Base-by-base conservation (phyloP, 1,284 basidiomycete genomes). In the Vanrija pseudolonga region DNA sequence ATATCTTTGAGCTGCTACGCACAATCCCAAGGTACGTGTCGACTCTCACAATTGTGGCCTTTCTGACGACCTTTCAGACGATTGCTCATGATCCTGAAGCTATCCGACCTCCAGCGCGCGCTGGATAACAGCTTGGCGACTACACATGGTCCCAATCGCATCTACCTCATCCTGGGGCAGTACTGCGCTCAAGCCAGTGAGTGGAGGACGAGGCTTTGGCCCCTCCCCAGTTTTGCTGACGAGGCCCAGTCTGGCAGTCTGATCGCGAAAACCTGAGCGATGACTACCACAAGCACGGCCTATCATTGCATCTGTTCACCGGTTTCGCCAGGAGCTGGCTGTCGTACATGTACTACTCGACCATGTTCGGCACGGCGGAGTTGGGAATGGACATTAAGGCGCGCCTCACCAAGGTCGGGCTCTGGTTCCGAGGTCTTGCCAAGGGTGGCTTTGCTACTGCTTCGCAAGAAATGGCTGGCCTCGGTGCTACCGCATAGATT, bases 101-200 rank as follows among this genome's bases (percentile, higher is more conserved):
- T 74, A 20, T 71, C 71, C n/a, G 90, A 93, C 71, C 73, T 93
- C 62, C 89, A 89, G 38, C 80, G 88, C 83, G 72, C 66, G 0
- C 72, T 83, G 11, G 82, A 83, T 59, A 67, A 72, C n/a, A 76
- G 78, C 46, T 64, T 83, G 40, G 74, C 79, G 22, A 83, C 82
- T 0, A 83, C 82, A 0, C 81, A 82, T 61, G 78, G 79, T 6
- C 69, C 88, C 82, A 80, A 85, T 57, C 87, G 93, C 12, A 85
- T 96, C 66, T 98, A 97, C 74, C 74, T 98, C 39, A 89, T 98
- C 57, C 88, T 89, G 6, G 93, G 93, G 0, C 88, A 90, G 65
- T 96, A 90, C 74, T 98, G 95, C 73, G 83, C 86, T 45, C 41
- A 65, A 55, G 69, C 72, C 15, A 62, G 69, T 67, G 24, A 52